Conservation (phyloP, 2,329 filamentous ascomycete species). For the Rhinocladiella mackenziei region DNA sequence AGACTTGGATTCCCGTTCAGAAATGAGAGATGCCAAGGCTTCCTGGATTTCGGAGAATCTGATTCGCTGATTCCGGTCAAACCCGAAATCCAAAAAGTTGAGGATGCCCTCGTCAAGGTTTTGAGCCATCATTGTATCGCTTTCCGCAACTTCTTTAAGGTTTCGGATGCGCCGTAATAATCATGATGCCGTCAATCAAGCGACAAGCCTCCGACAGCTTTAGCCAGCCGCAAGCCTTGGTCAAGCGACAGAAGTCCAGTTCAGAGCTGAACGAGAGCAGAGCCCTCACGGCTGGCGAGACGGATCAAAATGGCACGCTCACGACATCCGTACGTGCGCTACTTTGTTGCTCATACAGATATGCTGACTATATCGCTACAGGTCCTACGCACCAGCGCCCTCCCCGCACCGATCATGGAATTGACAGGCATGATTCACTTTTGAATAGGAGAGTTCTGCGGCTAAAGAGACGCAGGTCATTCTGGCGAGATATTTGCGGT, state of each 20-base stretch:
- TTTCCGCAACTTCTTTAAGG: slow-evolving; percentile 19
- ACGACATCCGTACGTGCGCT: slow-evolving; percentile 59
- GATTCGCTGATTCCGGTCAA: slow-evolving; percentile 5
- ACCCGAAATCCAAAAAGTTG: slow-evolving; percentile 19
- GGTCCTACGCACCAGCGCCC: slow-evolving; percentile 72
- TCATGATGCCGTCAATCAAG: slow-evolving; percentile 81
- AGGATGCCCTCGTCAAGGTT: slow-evolving; percentile 23
- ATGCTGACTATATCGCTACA: slow-evolving; percentile 39
- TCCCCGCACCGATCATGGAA: slow-evolving; percentile 93
- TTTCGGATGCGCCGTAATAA: no score
- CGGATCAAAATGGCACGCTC: slow-evolving; percentile 56
- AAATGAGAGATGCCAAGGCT: slow-evolving; percentile 1
- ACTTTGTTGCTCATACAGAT: slow-evolving; percentile 10
- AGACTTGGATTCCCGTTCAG: no score
- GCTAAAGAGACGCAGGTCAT: slow-evolving; percentile 45
- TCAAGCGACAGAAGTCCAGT: slow-evolving; percentile 82
- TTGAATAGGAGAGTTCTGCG: background rate
- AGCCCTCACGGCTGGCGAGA: slow-evolving; percentile 54
- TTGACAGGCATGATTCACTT: slow-evolving; percentile 63
- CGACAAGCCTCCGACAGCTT: slow-evolving; percentile 83
- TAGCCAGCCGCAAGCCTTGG: slow-evolving; percentile 70
- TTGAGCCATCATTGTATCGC: slow-evolving; percentile 13
- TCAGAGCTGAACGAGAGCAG: slow-evolving; percentile 52
- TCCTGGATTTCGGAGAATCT: background rate
- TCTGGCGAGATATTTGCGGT: slow-evolving; percentile 83